A percentile compares a stretch with the other conserved stretches of the same genome.
These are phyloP conservation scores for Xylariaceae sp. DNA, from an alignment of 2,329 filamentous ascomycete genomes.

Conservation along the genomic window DNA sequence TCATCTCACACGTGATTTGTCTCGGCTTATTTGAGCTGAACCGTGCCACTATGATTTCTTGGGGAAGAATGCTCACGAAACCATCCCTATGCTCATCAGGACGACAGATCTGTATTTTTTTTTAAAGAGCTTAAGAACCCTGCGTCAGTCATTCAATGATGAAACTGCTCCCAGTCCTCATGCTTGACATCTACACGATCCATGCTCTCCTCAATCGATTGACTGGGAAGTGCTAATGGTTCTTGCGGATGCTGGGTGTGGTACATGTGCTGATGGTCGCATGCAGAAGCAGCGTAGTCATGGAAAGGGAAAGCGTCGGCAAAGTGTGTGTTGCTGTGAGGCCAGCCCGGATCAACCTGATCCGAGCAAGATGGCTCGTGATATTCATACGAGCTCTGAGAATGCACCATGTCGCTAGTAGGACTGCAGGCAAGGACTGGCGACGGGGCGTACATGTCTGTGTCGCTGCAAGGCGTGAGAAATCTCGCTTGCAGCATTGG, in stretches of 20 bases:
- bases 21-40: no score
- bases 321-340: constrained; percentile 36
- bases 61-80: no score
- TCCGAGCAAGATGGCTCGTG: constrained; percentile 30
- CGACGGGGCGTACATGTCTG: constrained; percentile 37
- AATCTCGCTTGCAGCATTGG: constrained; percentile 37
- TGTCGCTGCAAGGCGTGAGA: constrained; percentile 55
- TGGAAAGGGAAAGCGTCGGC: constrained; percentile 41
- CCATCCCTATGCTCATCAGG: no score
- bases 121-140: neutral
- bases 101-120: no score
- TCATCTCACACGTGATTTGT: no score
- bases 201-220: constrained; percentile 27
- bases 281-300: constrained; percentile 33
- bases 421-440: constrained; percentile 34
- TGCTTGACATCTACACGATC: constrained; percentile 35
- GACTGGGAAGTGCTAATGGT: constrained; percentile 24
- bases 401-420: constrained; percentile 31
- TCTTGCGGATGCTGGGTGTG: constrained; percentile 29
- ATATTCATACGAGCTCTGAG: constrained; percentile 31
- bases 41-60: no score
- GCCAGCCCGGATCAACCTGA: constrained; percentile 27
- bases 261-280: constrained; percentile 21
- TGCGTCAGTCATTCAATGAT: constrained; percentile 51
- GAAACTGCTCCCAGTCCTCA: constrained; percentile 33